Evolutionary conservation across 306 rosid species (phyloP), one percentile per base, ranked within the genome.

Genomic region (Quercus glauca): DNA sequence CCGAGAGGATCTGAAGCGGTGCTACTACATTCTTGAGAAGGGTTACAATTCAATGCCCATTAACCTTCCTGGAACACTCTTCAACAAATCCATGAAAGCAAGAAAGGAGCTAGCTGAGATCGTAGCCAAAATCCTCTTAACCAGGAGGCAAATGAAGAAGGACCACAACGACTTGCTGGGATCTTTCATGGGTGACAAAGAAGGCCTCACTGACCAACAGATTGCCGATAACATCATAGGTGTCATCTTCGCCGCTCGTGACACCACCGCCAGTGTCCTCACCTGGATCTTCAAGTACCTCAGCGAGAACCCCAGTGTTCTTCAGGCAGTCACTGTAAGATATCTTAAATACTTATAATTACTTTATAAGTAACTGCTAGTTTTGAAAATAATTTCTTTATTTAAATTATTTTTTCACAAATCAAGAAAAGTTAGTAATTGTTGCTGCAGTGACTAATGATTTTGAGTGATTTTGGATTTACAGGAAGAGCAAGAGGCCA

Each of bases 1-100:
- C 85, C 85, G 94, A 76, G 97, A 93, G 63, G 91, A 88, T 79
- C 89, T 96, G 65, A 93, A 93, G 55, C 82, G 89, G 35, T 91
- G 98, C 84, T 96, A 96, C 87, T 90, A 88, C 90, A 86, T 81
- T 17, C 88, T 96, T 3, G 99, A 96, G 41, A 83, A 88, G 85
- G 98, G 98, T 3, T 96, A 96, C 89, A 96, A 96, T 71, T 96
- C 99, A 72, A 96, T 96, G 99, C 92, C 99, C 14, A 87, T 96
- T 12, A 96, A 93, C 65, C 69, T 96, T 17, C 97, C 94, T 0
- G 96, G 98, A 11, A 93, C 99, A 45, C 97, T 93, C 5, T 96
- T 93, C 80, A 87, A 91, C 90, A 89, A 90, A 57, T 87, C 99
- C 23, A 96, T 96, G 98, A 93, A 89, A 78, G 96, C 97, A 0